These are phyloP conservation scores for Ailanthus altissimus DNA, from an alignment of 345 rosid genomes.

Conservation along the genomic window DNA sequence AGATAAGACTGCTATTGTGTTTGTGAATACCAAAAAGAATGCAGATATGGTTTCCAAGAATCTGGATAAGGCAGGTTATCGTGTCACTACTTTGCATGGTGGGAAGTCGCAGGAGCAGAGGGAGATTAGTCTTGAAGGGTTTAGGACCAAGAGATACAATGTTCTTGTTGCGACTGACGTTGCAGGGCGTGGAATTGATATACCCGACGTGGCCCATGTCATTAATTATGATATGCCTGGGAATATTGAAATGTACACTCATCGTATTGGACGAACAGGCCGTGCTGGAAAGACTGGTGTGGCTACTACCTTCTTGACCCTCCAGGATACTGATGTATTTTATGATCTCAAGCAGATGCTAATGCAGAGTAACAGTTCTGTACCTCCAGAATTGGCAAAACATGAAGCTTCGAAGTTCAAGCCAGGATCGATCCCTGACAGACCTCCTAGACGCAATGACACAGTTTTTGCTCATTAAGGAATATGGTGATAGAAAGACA, in stretches of 20 bases:
- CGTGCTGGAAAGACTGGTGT: conserved; percentile 97
- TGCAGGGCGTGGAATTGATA: conserved; percentile 94
- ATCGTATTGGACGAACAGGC: conserved; percentile 94
- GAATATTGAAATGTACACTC: conserved; percentile 86
- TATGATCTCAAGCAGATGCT: conserved; percentile 99
- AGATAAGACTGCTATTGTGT: conserved; percentile 86
- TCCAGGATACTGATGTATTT: conserved; percentile 76
- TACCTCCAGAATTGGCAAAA: conserved; percentile 91
- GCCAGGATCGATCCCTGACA: conserved; percentile 87
- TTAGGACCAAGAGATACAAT: conserved; percentile 80
- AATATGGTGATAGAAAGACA: conserved; percentile 2
- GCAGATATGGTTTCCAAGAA: conserved; percentile 78
- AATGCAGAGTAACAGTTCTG: conserved; percentile 82
- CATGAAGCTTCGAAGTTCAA: conserved; percentile 95
- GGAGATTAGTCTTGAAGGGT: conserved; percentile 90
- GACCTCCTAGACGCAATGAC: conserved; percentile 92
- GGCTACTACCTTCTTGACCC: conserved; percentile 89
- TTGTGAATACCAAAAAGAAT: conserved; percentile 91
- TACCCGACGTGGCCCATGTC: conserved; percentile 94
- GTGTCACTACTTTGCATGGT: conserved; percentile 89
- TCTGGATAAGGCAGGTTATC: conserved; percentile 81
- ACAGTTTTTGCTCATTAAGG: conserved; percentile 76
- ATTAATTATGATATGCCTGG: conserved; percentile 93
- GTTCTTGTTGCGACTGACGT: conserved; percentile 97
- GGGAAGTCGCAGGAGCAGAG: conserved; percentile 97